These are phyloP conservation scores for Phytophthora pistaciae DNA, from an alignment of 352 stramenopile species.

Conservation along the genomic window DNA sequence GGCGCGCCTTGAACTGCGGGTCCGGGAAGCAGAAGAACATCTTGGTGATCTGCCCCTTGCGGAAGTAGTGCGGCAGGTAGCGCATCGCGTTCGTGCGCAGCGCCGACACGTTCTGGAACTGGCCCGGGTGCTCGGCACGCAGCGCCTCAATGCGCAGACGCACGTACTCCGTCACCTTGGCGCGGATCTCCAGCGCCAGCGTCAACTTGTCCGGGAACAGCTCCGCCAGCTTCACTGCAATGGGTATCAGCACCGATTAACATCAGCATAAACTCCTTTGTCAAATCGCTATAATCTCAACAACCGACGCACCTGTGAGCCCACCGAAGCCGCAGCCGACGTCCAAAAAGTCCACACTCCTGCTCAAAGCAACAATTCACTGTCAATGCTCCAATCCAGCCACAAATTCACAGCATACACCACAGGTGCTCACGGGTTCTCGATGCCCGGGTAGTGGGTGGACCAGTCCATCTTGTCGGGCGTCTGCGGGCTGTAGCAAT, in stretches of 20 bases:
- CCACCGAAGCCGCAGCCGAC: constrained; percentile 98
- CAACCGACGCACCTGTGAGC: constrained; percentile 87
- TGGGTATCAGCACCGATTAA: constrained; percentile 1
- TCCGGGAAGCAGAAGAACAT: constrained; percentile 99
- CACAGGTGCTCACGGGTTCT: constrained; percentile 62
- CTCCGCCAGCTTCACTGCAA: constrained; percentile 88
- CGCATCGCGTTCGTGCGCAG: constrained; percentile 98
- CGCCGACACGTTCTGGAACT: constrained; percentile 97
- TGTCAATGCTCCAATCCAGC: background rate
- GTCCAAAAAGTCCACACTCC: constrained; percentile 95
- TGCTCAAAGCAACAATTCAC: constrained; percentile 28
- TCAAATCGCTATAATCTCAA: too few species aligned
- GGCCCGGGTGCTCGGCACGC: constrained; percentile 72
- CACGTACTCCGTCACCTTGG: constrained; percentile 95
- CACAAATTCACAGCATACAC: background rate
- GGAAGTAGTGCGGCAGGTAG: constrained; percentile 88
- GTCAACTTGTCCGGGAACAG: constrained; percentile 95
- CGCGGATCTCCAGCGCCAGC: constrained; percentile 97
- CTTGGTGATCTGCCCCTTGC: constrained; percentile 93
- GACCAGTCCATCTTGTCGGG: constrained; percentile 95
- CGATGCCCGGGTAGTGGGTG: constrained; percentile 91
- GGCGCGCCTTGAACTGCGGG: constrained; percentile 99
- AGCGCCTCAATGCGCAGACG: constrained; percentile 92
- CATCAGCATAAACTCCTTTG: background rate
- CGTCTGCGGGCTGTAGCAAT: constrained; percentile 67